Conservation (phyloP, 805 yeast genomes). For the Candida methanosorbosa region DNA sequence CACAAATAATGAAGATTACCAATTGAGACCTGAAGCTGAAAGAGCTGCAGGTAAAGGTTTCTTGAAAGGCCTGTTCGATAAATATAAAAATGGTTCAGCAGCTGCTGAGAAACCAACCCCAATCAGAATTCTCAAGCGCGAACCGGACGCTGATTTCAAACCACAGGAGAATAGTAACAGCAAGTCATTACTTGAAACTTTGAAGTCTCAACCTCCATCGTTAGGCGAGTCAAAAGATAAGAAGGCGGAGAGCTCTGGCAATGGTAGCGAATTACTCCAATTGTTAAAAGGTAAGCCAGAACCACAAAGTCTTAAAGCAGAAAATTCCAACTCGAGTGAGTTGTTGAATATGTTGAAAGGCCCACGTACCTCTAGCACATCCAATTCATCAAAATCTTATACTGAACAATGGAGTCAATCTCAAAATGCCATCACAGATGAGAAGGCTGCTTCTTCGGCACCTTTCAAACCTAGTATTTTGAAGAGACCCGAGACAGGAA, state of each 20-base stretch:
- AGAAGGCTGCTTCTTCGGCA: too few relatives aligned
- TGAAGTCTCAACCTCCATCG: neutral
- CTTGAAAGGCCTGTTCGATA: slow-evolving; percentile 11
- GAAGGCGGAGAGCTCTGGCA: neutral
- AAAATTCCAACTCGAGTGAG: slow-evolving; percentile 1
- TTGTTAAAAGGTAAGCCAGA: slow-evolving; percentile 1
- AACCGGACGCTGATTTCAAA: neutral
- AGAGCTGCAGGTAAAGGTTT: slow-evolving; percentile 7
- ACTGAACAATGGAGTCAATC: too few relatives aligned
- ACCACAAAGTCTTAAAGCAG: neutral
- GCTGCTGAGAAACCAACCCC: slow-evolving; percentile 1
- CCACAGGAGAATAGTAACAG: too few relatives aligned
- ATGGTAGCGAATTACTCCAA: neutral
- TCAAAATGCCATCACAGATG: too few relatives aligned
- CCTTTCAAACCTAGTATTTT: slow-evolving; percentile 5
- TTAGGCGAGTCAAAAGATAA: neutral
- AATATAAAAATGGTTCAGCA: slow-evolving; percentile 4
- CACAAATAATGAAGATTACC: neutral
- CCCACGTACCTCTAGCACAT: neutral
- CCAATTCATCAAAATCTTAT: too few relatives aligned
- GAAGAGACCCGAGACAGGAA: slow-evolving; percentile 1
- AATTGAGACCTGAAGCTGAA: slow-evolving; percentile 1
- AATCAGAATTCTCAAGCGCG: slow-evolving; percentile 1
- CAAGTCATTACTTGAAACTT: too few relatives aligned
- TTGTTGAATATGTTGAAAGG: slow-evolving; percentile 6